Conservation (phyloP, 2,329 filamentous ascomycete genomes). For the Thermoascus crustaceus region DNA sequence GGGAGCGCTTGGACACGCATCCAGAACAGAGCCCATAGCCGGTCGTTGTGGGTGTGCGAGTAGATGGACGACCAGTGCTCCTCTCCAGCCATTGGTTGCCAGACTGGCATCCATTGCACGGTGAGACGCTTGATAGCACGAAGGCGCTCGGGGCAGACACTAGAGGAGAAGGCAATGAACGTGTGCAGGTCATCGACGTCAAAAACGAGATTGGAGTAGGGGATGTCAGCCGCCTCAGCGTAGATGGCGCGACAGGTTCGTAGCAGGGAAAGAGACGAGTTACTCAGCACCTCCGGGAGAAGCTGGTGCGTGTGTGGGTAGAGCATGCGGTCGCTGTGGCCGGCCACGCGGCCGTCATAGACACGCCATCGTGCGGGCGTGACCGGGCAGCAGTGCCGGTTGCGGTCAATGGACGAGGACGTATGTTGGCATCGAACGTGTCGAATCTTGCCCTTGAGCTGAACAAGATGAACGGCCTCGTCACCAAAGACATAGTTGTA, state of each 20-base stretch:
- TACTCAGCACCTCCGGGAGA: conserved; percentile 18
- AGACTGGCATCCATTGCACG: conserved; percentile 28
- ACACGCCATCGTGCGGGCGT: conserved; percentile 26
- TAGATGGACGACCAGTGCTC: conserved; percentile 25
- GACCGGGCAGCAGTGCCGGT: conserved; percentile 27
- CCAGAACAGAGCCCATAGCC: conserved; percentile 26
- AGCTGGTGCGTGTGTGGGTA: conserved; percentile 27
- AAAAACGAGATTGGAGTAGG: conserved; percentile 23
- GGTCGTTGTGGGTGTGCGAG: conserved; percentile 29
- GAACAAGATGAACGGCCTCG: conserved; percentile 28
- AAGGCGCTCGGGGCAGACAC: conserved; percentile 14
- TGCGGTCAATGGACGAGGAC: conserved; percentile 16
- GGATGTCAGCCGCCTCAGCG: conserved; percentile 21
- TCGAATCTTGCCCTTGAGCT: conserved; percentile 26
- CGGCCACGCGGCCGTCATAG: conserved; percentile 11
- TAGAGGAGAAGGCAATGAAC: conserved; percentile 24
- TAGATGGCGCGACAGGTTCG: conserved; percentile 28
- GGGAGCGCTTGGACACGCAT: conserved; percentile 13
- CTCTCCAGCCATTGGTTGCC: conserved; percentile 25
- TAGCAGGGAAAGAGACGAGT: conserved; percentile 18
- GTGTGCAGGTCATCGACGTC: conserved; percentile 31
- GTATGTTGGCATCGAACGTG: conserved; percentile 25
- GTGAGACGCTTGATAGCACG: conserved; percentile 16
- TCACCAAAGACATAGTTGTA: conserved; percentile 30
- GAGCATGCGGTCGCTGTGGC: conserved; percentile 17